These are phyloP conservation scores for Pseudoturritis turrita DNA, from an alignment of 345 rosid species.

Conservation along the genomic window DNA sequence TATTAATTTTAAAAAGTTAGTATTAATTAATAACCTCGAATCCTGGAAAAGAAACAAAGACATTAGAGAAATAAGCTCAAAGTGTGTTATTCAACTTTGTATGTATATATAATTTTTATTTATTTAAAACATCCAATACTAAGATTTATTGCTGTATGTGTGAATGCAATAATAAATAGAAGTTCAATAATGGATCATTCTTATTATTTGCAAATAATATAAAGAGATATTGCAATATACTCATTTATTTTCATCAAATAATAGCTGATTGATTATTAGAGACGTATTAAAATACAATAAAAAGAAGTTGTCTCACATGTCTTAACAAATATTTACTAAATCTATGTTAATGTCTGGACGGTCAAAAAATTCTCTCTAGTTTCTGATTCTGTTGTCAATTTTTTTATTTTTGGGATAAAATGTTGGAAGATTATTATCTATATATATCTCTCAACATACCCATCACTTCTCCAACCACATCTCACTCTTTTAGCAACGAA, in stretches of 20 bases:
- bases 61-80: background rate
- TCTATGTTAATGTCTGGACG: slow-evolving; percentile 18
- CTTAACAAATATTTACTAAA: slow-evolving; percentile 11
- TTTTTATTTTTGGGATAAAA: background rate
- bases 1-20: background rate
- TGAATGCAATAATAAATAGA: slow-evolving; percentile 10
- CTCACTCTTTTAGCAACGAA: slow-evolving; percentile 18
- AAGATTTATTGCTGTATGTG: slow-evolving; percentile 21
- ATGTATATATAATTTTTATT: background rate
- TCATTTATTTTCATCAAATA: background rate
- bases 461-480: slow-evolving; percentile 25
- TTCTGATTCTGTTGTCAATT: slow-evolving; percentile 18
- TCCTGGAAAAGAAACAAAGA: background rate
- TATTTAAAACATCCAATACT: slow-evolving; percentile 3
- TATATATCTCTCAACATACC: slow-evolving; percentile 24
- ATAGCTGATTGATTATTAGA: slow-evolving; percentile 20
- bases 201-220: slow-evolving; percentile 1
- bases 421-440: slow-evolving; percentile 18
- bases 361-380: slow-evolving; percentile 12
- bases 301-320: slow-evolving; percentile 27
- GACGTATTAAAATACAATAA: slow-evolving; percentile 5
- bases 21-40: background rate
- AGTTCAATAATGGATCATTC: slow-evolving; percentile 18
- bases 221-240: background rate
- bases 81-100: background rate